Percentiles rank a stretch among this genome's conserved stretches.
These are phyloP conservation scores for Ogataea populi-albae DNA, from an alignment of 805 yeast species.

Conservation along the genomic window DNA sequence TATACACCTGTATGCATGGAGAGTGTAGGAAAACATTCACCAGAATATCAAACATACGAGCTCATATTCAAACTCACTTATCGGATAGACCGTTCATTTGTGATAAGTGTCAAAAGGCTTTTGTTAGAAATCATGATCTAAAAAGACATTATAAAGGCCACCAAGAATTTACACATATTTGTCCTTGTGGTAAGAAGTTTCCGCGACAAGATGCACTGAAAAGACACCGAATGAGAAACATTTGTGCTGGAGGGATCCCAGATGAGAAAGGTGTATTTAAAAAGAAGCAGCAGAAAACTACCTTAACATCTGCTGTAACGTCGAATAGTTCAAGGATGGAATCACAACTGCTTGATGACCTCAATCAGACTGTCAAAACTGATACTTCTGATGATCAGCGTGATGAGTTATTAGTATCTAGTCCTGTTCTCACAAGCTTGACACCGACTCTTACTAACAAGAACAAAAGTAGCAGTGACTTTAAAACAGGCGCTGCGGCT, in stretches of 20 bases:
- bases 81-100: constrained; percentile 92
- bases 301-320: constrained; percentile 2
- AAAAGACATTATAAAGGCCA: constrained; percentile 89
- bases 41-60: constrained; percentile 85
- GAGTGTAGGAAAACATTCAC: constrained; percentile 82
- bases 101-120: constrained; percentile 71
- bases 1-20: constrained; percentile 70
- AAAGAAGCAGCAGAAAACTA: constrained; percentile 11
- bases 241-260: constrained; percentile 72
- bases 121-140: constrained; percentile 94
- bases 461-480: constrained; percentile 3
- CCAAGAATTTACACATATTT: constrained; percentile 62
- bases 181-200: constrained; percentile 94
- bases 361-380: constrained; percentile 1
- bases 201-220: constrained; percentile 85
- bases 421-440: background rate
- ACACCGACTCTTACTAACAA: background rate
- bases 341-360: constrained; percentile 8
- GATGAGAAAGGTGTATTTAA: constrained; percentile 29
- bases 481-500: too few relatives aligned
- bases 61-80: constrained; percentile 95
- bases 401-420: too few relatives aligned
- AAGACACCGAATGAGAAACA: constrained; percentile 74
- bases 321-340: too few relatives aligned
- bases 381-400: background rate